Evolutionary conservation across 768 basidiomycete genomes (phyloP).

Genomic region (Leucogyrophana mollusca): DNA sequence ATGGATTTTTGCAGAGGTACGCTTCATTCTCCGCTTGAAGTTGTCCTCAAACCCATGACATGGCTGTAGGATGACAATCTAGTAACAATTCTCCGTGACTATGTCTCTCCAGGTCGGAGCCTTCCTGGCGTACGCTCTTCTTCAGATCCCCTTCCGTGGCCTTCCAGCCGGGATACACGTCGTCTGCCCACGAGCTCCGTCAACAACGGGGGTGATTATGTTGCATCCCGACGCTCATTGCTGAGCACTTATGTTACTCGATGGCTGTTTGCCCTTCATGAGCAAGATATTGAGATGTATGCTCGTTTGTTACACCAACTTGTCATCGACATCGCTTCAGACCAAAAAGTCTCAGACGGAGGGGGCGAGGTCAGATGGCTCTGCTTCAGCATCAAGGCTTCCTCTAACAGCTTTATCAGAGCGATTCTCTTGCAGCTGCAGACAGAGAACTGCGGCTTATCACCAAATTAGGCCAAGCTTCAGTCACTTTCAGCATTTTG

Average conservation of each 20-base stretch:
- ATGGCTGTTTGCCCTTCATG: slow-evolving; percentile 72
- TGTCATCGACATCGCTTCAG: slow-evolving; percentile 43
- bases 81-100: slow-evolving; percentile 65
- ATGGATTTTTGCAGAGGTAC: slow-evolving; percentile 77
- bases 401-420: no score
- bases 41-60: neutral
- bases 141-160: slow-evolving; percentile 54
- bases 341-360: no score
- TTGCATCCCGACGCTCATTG: slow-evolving; percentile 55
- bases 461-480: slow-evolving; percentile 50
- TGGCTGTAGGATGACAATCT: slow-evolving; percentile 59
- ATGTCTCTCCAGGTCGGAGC: slow-evolving; percentile 51
- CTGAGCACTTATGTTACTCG: slow-evolving; percentile 54
- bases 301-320: slow-evolving; percentile 51
- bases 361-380: no score
- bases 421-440: slow-evolving; percentile 12
- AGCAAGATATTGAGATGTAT: slow-evolving; percentile 56
- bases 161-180: slow-evolving; percentile 29
- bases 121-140: slow-evolving; percentile 65
- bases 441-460: slow-evolving; percentile 52
- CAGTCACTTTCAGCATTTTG: slow-evolving; percentile 55
- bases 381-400: no score
- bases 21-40: slow-evolving; percentile 10
- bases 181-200: slow-evolving; percentile 39
- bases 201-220: slow-evolving; percentile 70